A percentile compares a stretch with the other conserved stretches of the same genome.
Conservation (phyloP, 176 grass and related monocot genomes). For the Hordeum marinum region DNA sequence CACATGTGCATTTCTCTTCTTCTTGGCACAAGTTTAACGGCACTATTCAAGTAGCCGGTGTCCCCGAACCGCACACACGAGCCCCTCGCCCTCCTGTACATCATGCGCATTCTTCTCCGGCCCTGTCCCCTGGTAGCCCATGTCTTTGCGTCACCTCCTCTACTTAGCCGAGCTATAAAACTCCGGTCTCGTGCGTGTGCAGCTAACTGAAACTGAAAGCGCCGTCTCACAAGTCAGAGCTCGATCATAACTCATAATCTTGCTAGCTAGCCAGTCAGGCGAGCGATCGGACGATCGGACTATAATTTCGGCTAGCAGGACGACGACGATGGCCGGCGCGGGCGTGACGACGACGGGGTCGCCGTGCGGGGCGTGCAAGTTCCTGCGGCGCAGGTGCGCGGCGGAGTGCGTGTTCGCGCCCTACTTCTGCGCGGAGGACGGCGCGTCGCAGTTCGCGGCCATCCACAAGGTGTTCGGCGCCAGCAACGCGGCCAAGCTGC, state of each 20-base stretch:
- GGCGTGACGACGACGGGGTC: conserved; percentile 43
- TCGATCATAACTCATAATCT: background rate
- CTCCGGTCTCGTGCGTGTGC: background rate
- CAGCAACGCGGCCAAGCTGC: conserved; percentile 95
- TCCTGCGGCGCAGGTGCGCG: conserved; percentile 75
- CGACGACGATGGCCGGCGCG: background rate
- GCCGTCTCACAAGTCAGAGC: background rate
- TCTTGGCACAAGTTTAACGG: background rate
- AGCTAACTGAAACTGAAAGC: background rate
- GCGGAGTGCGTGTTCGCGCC: conserved; percentile 91
- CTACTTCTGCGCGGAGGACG: conserved; percentile 91
- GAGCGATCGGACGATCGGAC: no score
- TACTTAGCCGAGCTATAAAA: conserved; percentile 19
- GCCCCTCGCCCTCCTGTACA: conserved; percentile 31
- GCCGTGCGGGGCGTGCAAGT: conserved; percentile 95
- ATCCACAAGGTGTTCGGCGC: conserved; percentile 98
- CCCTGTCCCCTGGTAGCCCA: conserved; percentile 29
- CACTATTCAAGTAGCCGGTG: conserved; percentile 11
- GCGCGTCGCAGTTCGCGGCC: conserved; percentile 74
- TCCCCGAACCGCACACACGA: conserved; percentile 18
- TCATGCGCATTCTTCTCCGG: conserved; percentile 41
- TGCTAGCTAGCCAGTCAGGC: background rate
- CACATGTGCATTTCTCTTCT: background rate
- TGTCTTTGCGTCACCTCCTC: conserved; percentile 3
- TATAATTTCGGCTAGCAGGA: no score